phyloP scores from a whole-genome alignment of 164 flowering plant genomes.

The Vitis cinerea region DNA sequence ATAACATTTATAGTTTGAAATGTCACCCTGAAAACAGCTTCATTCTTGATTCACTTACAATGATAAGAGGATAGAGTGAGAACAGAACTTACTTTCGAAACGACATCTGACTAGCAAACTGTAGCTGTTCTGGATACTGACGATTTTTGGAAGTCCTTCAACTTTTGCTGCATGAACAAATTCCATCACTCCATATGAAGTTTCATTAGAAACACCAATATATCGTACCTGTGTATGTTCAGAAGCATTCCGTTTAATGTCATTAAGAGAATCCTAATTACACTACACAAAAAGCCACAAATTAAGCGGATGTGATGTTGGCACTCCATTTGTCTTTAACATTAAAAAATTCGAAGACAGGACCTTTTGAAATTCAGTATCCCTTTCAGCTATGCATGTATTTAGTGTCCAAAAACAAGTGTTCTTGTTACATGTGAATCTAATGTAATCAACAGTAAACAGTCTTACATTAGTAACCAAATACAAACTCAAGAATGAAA shows the following conservation, averaged over 20 bases:
- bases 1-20: not conserved
- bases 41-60: not conserved
- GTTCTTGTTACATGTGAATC: not conserved
- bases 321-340: not conserved
- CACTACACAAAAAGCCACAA: not conserved
- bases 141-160: constrained; percentile 87
- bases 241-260: not conserved
- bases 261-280: not conserved
- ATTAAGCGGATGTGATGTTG: not conserved
- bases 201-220: constrained; percentile 95
- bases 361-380: not conserved
- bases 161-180: constrained; percentile 87
- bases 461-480: not conserved
- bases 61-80: not conserved
- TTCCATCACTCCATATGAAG: constrained; percentile 96
- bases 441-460: too few relatives aligned
- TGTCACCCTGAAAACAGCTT: not conserved
- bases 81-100: constrained; percentile 59
- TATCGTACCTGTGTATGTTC: constrained; percentile 66
- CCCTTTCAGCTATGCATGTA: not conserved
- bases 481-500: not conserved
- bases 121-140: constrained; percentile 92
- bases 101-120: constrained; percentile 65
- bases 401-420: not conserved
- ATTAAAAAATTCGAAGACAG: not conserved